Evolutionary conservation across 1,284 basidiomycete genomes (phyloP), one percentile per base, ranked within the genome.

Genomic region (Earliella scabrosa): DNA sequence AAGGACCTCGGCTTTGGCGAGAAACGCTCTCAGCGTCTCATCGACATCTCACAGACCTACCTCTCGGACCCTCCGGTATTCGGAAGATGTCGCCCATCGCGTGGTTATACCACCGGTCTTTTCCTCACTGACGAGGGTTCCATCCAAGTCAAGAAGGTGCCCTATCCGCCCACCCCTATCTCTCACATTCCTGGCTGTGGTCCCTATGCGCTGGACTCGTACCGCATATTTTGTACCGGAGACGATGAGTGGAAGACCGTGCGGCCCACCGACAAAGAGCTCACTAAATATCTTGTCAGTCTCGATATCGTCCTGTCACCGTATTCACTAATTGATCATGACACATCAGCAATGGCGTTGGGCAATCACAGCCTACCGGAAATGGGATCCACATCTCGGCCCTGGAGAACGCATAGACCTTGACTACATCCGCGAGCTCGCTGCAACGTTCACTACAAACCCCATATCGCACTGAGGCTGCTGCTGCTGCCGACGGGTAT

Each of bases 161-260:
- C 58, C 31, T 83, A 82, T 57, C 74, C 77, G 4, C 66, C 71
- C 8, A 82, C 79, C 1, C 73, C 77, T 1, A 72, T 83, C 38
- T 81, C 82, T 11, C 80, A 83, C 61, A 73, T 83, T 9, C 83
- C 84, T 0, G 85, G 85, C 0, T 73, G 80, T 1, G 86, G 87
- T 0, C 73, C 75, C 1, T 89, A 88, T 58, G 87, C 87, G 1
- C 73, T 86, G 1, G 86, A 88, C 63, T 88, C 85, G 2, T 86
- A 86, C 60, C 77, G 85, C 31, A 86, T 89, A 18, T 89, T 87
- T 65, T 87, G 82, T 52, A 69, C 68, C 52, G 54, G 67, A 55
- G 48, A 61, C 29, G 63, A 77, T 3, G 81, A 81, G 52, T 88
- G 87, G 87, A 82, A 81, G 61, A 31, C 58, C 0, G 86, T 88